Evolutionary conservation across 78 protist genomes (phyloP).

Genomic region (Isochrysis galbana): DNA sequence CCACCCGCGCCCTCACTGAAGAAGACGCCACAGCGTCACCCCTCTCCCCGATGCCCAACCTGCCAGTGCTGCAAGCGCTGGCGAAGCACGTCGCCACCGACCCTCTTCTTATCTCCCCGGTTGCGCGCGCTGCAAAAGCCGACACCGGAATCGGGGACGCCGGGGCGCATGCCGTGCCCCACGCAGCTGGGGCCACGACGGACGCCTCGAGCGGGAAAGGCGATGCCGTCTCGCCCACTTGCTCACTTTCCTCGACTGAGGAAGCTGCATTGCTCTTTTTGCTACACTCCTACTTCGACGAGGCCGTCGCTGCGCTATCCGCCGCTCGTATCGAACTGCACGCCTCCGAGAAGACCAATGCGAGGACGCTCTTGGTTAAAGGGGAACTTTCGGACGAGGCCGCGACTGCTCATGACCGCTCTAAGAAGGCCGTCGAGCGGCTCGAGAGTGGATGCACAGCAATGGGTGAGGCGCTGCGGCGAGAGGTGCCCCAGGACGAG

Average conservation of each 20-base stretch:
- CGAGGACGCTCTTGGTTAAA: neutral
- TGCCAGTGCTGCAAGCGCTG: neutral
- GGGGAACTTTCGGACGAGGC: conserved; percentile 4
- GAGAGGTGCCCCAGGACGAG: too few relatives aligned
- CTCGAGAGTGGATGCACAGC: neutral
- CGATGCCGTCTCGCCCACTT: neutral
- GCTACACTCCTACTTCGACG: neutral
- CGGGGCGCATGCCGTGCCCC: neutral
- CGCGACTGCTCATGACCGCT: neutral
- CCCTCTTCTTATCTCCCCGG: neutral
- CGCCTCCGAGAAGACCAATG: neutral
- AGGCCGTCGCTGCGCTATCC: neutral
- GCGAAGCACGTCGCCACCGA: neutral
- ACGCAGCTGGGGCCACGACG: neutral
- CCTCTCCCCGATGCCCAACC: too few relatives aligned
- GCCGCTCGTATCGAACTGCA: neutral
- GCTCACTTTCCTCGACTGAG: neutral
- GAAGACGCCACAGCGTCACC: neutral
- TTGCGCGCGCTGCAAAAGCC: neutral
- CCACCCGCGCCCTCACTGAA: neutral
- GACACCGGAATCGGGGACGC: neutral
- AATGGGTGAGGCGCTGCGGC: neutral
- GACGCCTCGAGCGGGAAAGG: neutral
- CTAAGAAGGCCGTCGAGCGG: neutral
- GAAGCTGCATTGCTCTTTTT: neutral